A percentile compares a stretch with the other conserved stretches of the same genome.
phyloP scores from a whole-genome alignment of 768 basidiomycete genomes.

The Serendipita sp. region DNA sequence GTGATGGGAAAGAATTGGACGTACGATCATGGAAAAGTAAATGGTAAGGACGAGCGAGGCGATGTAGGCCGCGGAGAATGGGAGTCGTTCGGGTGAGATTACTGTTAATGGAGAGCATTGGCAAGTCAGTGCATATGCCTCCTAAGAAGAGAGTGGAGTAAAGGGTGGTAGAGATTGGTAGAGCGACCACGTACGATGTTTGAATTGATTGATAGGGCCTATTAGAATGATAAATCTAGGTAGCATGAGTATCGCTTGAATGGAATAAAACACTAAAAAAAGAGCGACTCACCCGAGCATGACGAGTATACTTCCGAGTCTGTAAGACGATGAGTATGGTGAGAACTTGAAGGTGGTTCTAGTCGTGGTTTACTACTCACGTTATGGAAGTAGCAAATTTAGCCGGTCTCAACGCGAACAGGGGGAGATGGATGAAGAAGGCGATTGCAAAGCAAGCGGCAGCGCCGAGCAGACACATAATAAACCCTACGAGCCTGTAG shows the following conservation, averaged over 20 bases:
- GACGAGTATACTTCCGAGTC: constrained; percentile 79
- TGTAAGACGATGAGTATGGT: constrained; percentile 18
- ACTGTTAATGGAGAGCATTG: constrained; percentile 9
- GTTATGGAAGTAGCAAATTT: constrained; percentile 90
- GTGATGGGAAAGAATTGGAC: constrained; percentile 18
- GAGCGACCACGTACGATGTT: constrained; percentile 36
- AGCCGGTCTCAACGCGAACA: constrained; percentile 56
- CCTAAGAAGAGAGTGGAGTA: too few species aligned
- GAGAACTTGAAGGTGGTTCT: constrained; percentile 9
- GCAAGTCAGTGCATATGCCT: too few species aligned
- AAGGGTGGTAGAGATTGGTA: constrained; percentile 10
- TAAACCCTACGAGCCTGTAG: constrained; percentile 87
- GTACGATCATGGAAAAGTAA: constrained; percentile 80
- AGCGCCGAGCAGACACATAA: constrained; percentile 77
- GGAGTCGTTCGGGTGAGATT: constrained; percentile 17
- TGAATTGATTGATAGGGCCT: constrained; percentile 83
- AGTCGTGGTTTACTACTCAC: too few species aligned
- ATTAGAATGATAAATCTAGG: constrained; percentile 27
- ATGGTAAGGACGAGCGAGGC: constrained; percentile 70
- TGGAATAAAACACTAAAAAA: too few species aligned
- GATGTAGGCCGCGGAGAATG: constrained; percentile 58
- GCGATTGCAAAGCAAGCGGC: constrained; percentile 90
- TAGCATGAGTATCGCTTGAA: not conserved
- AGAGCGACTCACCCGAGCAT: constrained; percentile 75
- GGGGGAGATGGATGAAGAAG: constrained; percentile 58